phyloP scores from a whole-genome alignment of 176 grass and related monocot species.

The Musa itinerans region DNA sequence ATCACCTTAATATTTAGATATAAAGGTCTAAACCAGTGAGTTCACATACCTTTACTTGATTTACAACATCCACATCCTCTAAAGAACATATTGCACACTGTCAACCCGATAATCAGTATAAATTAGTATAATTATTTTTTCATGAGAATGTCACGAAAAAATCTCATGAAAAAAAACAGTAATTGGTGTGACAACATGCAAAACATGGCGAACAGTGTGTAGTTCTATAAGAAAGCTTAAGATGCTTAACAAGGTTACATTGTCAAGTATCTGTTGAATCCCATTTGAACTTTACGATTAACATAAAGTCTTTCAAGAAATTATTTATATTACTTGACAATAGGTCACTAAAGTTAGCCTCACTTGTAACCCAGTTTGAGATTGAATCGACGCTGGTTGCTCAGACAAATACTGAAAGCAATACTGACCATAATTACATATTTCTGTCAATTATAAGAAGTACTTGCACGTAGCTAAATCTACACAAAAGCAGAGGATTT shows the following conservation, averaged over 20 bases:
- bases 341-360: not conserved
- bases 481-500: not conserved
- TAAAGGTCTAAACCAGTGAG: not conserved
- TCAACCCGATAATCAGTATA: not conserved
- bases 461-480: not conserved
- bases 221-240: not conserved
- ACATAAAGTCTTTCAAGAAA: not conserved
- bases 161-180: not conserved
- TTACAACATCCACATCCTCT: slow-evolving; percentile 25
- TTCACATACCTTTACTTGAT: slow-evolving; percentile 25
- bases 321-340: not conserved
- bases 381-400: not conserved
- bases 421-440: not conserved
- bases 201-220: not conserved
- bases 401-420: not conserved
- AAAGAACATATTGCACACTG: slow-evolving; percentile 45
- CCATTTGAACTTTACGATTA: not conserved
- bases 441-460: not conserved
- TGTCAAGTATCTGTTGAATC: not conserved
- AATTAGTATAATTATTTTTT: not conserved
- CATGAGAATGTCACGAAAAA: not conserved
- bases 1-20: not conserved
- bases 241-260: not conserved
- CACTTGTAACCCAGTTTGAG: not conserved
- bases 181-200: not conserved